Evolutionary conservation across 2,329 filamentous ascomycete genomes (phyloP).

Genomic region (Colletotrichum theobromicola): DNA sequence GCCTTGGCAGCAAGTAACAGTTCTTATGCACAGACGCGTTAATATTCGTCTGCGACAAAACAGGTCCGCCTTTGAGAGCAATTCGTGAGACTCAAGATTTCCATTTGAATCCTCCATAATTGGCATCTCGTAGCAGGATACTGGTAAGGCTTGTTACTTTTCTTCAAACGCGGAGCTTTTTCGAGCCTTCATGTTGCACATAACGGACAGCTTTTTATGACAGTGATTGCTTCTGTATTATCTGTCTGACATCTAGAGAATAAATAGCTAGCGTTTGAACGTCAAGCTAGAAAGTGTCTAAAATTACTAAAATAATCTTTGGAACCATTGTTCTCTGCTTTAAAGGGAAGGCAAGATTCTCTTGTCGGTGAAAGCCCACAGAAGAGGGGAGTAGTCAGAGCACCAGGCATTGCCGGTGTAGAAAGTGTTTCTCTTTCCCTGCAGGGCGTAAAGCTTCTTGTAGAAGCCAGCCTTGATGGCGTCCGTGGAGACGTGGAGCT

Average conservation of each 20-base stretch:
- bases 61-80: no score
- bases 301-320: neutral
- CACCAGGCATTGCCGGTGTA: constrained; percentile 16
- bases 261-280: constrained; percentile 25
- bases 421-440: constrained; percentile 15
- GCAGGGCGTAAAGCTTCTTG: constrained; percentile 12
- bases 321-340: neutral
- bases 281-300: neutral
- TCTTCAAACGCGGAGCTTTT: no score
- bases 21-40: no score
- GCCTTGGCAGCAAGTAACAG: no score
- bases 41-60: no score
- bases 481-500: constrained; percentile 17
- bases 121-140: no score
- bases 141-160: no score
- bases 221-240: neutral
- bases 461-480: constrained; percentile 19
- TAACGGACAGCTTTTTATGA: neutral
- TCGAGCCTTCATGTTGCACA: no score
- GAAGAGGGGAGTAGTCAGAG: constrained; percentile 21
- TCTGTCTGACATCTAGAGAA: neutral
- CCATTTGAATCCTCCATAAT: no score
- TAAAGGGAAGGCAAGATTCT: neutral
- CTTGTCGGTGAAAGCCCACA: constrained; percentile 20
- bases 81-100: no score